phyloP scores from a whole-genome alignment of 2,329 filamentous ascomycete genomes.

The Neonectria punicea region DNA sequence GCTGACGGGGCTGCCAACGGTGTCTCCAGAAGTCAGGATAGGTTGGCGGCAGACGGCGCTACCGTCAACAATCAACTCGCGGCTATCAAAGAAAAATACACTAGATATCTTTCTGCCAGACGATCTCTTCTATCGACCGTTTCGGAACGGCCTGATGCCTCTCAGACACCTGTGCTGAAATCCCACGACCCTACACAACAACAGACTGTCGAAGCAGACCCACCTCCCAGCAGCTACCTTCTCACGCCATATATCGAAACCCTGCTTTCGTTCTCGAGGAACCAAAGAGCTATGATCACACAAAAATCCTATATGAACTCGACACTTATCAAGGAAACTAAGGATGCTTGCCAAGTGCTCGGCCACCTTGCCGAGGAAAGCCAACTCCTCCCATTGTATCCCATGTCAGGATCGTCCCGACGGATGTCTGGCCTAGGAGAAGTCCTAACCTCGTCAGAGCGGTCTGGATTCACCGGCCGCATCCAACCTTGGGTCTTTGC shows the following conservation, averaged over 20 bases:
- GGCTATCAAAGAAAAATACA: conserved; percentile 64
- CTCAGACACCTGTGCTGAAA: conserved; percentile 37
- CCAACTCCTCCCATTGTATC: conserved; percentile 66
- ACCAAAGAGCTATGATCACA: conserved; percentile 66
- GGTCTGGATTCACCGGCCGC: conserved; percentile 53
- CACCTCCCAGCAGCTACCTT: conserved; percentile 52
- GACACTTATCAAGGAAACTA: conserved; percentile 60
- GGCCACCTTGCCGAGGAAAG: conserved; percentile 70
- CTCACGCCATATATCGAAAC: conserved; percentile 66
- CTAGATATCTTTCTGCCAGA: conserved; percentile 61
- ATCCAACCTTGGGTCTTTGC: conserved; percentile 70
- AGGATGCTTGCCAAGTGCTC: conserved; percentile 61
- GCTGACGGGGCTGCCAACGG: conserved; percentile 42
- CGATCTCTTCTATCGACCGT: conserved; percentile 58
- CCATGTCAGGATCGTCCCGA: conserved; percentile 51
- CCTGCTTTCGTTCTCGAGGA: conserved; percentile 62
- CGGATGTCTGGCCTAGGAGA: conserved; percentile 56
- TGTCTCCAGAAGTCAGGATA: conserved; percentile 35
- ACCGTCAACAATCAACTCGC: conserved; percentile 54
- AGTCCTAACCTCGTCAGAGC: conserved; percentile 51
- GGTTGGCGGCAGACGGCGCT: conserved; percentile 37
- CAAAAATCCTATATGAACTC: conserved; percentile 68
- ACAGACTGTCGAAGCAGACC: conserved; percentile 23
- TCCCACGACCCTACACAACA: conserved; percentile 21
- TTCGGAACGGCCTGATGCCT: conserved; percentile 46